Conservation (phyloP, 208 protist genomes). For the Crithidia brevicula region DNA sequence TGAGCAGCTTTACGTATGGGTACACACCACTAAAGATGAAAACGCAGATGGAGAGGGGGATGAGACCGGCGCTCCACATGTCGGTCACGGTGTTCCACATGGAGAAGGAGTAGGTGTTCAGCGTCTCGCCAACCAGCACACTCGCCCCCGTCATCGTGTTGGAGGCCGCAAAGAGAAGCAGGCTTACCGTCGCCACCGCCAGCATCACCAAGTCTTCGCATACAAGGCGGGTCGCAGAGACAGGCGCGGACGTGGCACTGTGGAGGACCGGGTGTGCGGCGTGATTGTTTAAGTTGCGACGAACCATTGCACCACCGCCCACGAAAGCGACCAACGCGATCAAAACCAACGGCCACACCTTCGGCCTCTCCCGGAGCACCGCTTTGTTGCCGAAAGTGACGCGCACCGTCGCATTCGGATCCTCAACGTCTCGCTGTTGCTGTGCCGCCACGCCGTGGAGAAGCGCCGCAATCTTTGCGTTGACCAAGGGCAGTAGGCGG, state of each 20-base stretch:
- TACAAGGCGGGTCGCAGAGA: slow-evolving; percentile 36
- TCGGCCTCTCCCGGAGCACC: background rate
- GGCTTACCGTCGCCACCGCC: slow-evolving; percentile 24
- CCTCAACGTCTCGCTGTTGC: background rate
- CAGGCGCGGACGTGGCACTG: slow-evolving; percentile 10
- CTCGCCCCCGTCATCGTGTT: slow-evolving; percentile 62
- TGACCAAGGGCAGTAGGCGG: background rate
- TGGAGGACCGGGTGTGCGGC: slow-evolving; percentile 16
- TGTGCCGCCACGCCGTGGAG: background rate
- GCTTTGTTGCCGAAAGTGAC: slow-evolving; percentile 21
- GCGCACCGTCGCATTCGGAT: background rate
- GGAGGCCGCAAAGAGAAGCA: slow-evolving; percentile 49
- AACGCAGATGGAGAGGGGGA: slow-evolving; percentile 85
- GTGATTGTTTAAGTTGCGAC: slow-evolving; percentile 26
- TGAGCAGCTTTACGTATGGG: slow-evolving; percentile 95
- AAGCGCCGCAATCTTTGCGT: background rate
- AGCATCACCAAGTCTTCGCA: slow-evolving; percentile 54
- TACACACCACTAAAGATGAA: slow-evolving; percentile 94
- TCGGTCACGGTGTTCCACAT: slow-evolving; percentile 81
- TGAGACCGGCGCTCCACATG: slow-evolving; percentile 86
- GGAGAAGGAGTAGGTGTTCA: slow-evolving; percentile 81
- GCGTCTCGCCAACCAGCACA: slow-evolving; percentile 44
- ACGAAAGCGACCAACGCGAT: background rate
- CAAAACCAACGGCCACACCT: background rate
- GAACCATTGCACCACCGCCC: slow-evolving; percentile 11